Evolutionary conservation across 2,329 filamentous ascomycete genomes (phyloP).

Genomic region (Monosporascus sp.): DNA sequence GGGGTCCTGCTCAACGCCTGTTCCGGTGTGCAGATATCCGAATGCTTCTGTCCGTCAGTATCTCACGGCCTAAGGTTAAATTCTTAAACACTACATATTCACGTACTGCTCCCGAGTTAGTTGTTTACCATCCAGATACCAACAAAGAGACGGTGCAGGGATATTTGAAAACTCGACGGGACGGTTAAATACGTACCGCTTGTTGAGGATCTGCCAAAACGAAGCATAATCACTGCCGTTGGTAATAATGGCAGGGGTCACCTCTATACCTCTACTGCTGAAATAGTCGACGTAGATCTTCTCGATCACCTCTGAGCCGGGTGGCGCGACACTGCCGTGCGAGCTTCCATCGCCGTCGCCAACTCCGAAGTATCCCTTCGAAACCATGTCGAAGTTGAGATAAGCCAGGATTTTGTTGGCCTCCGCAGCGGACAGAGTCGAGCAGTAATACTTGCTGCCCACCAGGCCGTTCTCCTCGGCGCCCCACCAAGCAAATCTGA

Average conservation of each 20-base stretch:
- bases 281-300: constrained; percentile 26
- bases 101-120: not conserved
- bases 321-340: constrained; percentile 30
- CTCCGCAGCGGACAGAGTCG: constrained; percentile 19
- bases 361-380: constrained; percentile 27
- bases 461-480: constrained; percentile 26
- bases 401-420: constrained; percentile 25
- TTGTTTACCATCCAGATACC: not conserved
- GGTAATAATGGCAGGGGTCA: constrained; percentile 24
- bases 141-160: not conserved
- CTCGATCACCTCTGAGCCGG: constrained; percentile 29
- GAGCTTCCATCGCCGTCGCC: constrained; percentile 30
- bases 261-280: constrained; percentile 15
- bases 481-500: constrained; percentile 29
- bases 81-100: not conserved
- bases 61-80: not conserved
- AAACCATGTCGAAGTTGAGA: constrained; percentile 33
- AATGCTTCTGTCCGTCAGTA: constrained; percentile 12
- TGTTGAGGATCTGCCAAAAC: constrained; percentile 29
- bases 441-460: constrained; percentile 26
- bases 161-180: not conserved
- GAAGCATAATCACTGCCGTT: constrained; percentile 52
- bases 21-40: constrained; percentile 34
- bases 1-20: constrained; percentile 41
- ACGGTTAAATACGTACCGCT: constrained; percentile 9